phyloP scores from a whole-genome alignment of 257 asterid genomes.

The Craterostigma plantagineum region DNA sequence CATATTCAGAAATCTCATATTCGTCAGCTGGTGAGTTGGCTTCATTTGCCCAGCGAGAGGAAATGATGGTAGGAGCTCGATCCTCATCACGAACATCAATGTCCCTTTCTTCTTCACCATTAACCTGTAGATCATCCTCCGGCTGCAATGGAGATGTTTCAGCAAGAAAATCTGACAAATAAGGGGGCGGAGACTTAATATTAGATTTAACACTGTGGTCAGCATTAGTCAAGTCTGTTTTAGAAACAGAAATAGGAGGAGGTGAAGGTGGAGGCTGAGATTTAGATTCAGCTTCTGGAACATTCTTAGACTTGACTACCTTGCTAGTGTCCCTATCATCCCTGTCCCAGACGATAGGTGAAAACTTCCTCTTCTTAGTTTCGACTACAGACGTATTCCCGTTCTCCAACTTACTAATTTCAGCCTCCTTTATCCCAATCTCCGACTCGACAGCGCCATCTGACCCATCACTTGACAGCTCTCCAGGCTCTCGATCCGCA shows the following conservation, averaged over 20 bases:
- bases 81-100: conserved; percentile 28
- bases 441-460: conserved; percentile 42
- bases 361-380: conserved; percentile 52
- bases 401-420: conserved; percentile 19
- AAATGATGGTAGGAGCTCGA: conserved; percentile 31
- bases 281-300: conserved; percentile 8
- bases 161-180: conserved; percentile 14
- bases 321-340: conserved; percentile 33
- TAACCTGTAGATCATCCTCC: conserved; percentile 14
- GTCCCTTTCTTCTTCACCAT: conserved; percentile 11
- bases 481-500: conserved; percentile 79
- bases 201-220: conserved; percentile 10
- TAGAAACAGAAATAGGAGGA: conserved; percentile 15
- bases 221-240: conserved; percentile 10
- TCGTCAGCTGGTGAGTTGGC: conserved; percentile 64
- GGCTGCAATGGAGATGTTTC: conserved; percentile 15
- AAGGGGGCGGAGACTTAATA: conserved; percentile 14
- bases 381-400: conserved; percentile 17
- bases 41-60: conserved; percentile 80
- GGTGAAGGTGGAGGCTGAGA: conserved; percentile 22
- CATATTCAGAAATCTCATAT: conserved; percentile 51
- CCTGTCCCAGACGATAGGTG: conserved; percentile 85
- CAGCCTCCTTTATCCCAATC: conserved; percentile 16
- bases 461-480: conserved; percentile 73
- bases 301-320: conserved; percentile 17